phyloP scores from a whole-genome alignment of 2,329 filamentous ascomycete genomes.

The Taxawa tesnikishii region DNA sequence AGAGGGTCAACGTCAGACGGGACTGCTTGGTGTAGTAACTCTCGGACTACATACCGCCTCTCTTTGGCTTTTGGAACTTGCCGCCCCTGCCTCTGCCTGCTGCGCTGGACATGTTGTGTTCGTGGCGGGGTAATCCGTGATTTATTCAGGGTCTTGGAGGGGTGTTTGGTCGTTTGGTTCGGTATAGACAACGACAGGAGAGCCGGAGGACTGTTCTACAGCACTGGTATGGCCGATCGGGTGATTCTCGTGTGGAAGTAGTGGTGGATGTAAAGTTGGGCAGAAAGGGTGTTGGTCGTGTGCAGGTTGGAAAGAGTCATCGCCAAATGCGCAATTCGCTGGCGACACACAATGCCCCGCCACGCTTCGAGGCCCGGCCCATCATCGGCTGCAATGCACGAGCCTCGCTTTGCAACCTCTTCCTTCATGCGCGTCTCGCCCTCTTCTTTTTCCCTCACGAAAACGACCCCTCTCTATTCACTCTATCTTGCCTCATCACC shows the following conservation, averaged over 20 bases:
- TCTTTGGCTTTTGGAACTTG: slow-evolving; percentile 87
- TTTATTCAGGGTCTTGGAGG: not conserved
- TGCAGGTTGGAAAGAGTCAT: not conserved
- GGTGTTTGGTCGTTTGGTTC: not conserved
- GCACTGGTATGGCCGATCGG: not conserved
- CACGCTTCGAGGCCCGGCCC: not conserved
- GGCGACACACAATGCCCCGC: not conserved
- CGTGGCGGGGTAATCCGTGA: slow-evolving; percentile 6
- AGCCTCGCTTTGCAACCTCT: slow-evolving; percentile 4
- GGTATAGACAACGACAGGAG: slow-evolving; percentile 1
- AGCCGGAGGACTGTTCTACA: not conserved
- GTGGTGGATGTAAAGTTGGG: too few species aligned
- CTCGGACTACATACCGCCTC: too few species aligned
- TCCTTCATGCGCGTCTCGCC: slow-evolving; percentile 1
- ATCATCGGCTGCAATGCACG: not conserved
- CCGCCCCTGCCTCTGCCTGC: slow-evolving; percentile 61
- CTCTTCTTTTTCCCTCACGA: slow-evolving; percentile 7
- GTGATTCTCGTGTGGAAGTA: not conserved
- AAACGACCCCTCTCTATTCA: slow-evolving; percentile 10
- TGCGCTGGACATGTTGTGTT: slow-evolving; percentile 36
- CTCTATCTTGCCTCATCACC: slow-evolving; percentile 7
- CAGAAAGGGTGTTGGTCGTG: too few species aligned
- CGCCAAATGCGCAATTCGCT: not conserved
- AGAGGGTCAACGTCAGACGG: slow-evolving; percentile 10
- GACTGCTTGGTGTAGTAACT: slow-evolving; percentile 13